phyloP scores from a whole-genome alignment of 441 rosid species.

The Corymbia calophylla region DNA sequence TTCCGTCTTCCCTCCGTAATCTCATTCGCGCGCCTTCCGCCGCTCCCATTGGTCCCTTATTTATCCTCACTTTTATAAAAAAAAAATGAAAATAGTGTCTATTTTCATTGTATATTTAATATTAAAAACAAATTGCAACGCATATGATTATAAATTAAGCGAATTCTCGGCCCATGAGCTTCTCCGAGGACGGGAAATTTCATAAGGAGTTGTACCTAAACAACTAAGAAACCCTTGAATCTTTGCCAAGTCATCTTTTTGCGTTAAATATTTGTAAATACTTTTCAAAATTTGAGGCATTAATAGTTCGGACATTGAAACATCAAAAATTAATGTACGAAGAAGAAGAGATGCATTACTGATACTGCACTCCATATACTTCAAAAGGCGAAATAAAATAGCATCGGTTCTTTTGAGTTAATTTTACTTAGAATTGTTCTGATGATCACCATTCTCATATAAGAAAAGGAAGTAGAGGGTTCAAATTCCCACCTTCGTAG shows the following conservation, averaged over 20 bases:
- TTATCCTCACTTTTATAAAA: neutral
- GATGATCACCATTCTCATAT: too few species aligned
- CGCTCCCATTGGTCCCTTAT: neutral
- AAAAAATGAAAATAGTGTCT: neutral
- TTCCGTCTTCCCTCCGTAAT: neutral
- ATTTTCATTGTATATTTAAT: too few species aligned
- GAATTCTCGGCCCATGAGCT: neutral
- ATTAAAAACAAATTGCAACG: neutral
- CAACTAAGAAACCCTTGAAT: neutral
- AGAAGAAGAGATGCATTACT: neutral
- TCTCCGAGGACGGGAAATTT: neutral
- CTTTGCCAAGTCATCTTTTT: neutral
- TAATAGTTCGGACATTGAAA: neutral
- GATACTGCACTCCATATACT: neutral
- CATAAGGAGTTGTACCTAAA: neutral
- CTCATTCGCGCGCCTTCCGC: neutral
- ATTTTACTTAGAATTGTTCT: too few species aligned
- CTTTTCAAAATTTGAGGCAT: neutral
- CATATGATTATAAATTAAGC: too few species aligned
- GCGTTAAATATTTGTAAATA: too few species aligned
- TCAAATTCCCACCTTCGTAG: too few species aligned
- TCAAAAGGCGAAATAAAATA: neutral
- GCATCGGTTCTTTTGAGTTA: too few species aligned
- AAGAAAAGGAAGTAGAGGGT: too few species aligned
- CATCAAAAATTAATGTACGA: neutral